These are phyloP conservation scores for Bipolaris cookei DNA, from an alignment of 2,329 filamentous ascomycete species.

Conservation along the genomic window DNA sequence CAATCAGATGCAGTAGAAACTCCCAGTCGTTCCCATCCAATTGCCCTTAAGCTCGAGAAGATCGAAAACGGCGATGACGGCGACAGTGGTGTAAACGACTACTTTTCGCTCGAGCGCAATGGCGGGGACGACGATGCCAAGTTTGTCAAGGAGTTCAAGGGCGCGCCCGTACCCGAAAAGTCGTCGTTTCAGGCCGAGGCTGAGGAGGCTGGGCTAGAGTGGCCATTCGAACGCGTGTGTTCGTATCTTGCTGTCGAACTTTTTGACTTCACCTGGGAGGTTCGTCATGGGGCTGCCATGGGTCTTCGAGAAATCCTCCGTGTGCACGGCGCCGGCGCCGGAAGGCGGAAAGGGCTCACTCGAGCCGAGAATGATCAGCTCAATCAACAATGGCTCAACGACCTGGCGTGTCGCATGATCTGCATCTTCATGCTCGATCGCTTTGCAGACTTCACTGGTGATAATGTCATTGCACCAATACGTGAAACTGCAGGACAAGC, in stretches of 20 bases:
- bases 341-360: slow-evolving; percentile 73
- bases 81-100: slow-evolving; percentile 63
- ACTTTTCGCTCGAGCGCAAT: slow-evolving; percentile 84
- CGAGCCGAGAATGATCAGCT: slow-evolving; percentile 76
- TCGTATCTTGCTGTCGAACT: slow-evolving; percentile 93
- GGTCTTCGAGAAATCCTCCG: slow-evolving; percentile 88
- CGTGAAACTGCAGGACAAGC: slow-evolving; percentile 95
- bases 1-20: slow-evolving; percentile 64
- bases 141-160: slow-evolving; percentile 95
- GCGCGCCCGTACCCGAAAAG: slow-evolving; percentile 78
- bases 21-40: slow-evolving; percentile 56
- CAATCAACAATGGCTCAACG: slow-evolving; percentile 88
- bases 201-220: slow-evolving; percentile 78
- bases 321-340: slow-evolving; percentile 89
- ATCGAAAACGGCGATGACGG: slow-evolving; percentile 65
- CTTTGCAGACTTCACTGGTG: slow-evolving; percentile 96
- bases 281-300: slow-evolving; percentile 94
- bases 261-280: slow-evolving; percentile 94
- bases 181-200: slow-evolving; percentile 82
- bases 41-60: slow-evolving; percentile 64
- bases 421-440: slow-evolving; percentile 97
- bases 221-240: slow-evolving; percentile 93
- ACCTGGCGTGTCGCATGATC: slow-evolving; percentile 91
- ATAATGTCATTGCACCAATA: slow-evolving; percentile 95
- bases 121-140: slow-evolving; percentile 89